phyloP scores from a whole-genome alignment of 1,139 yeast species.

The Kazachstania sp. region DNA sequence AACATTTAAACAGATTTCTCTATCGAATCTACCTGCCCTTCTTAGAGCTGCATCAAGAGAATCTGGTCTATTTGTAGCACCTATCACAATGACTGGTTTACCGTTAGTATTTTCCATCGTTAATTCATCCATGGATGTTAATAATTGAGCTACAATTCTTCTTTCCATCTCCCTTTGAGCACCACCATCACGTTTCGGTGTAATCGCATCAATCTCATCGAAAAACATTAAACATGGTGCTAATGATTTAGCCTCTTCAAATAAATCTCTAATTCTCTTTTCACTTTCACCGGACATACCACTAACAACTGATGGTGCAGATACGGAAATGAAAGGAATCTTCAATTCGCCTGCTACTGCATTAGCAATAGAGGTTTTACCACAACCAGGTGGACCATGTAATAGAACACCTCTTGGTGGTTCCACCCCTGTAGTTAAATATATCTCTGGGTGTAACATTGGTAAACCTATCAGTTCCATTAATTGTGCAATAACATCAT shows the following conservation, averaged over 20 bases:
- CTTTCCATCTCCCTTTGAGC: constrained; percentile 98
- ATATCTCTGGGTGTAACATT: constrained; percentile 86
- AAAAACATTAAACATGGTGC: constrained; percentile 92
- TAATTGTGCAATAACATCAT: constrained; percentile 68
- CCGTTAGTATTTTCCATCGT: constrained; percentile 83
- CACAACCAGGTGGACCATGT: constrained; percentile 99
- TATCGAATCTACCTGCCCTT: constrained; percentile 93
- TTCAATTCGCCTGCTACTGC: constrained; percentile 92
- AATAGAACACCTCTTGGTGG: constrained; percentile 94
- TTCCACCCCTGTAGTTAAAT: constrained; percentile 78
- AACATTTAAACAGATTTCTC: constrained; percentile 87
- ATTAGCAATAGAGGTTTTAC: constrained; percentile 92
- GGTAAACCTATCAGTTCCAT: constrained; percentile 91
- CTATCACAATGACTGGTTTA: constrained; percentile 88
- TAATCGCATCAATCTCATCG: constrained; percentile 96
- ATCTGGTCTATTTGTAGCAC: constrained; percentile 97
- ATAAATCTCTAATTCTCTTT: constrained; percentile 82
- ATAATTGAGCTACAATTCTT: constrained; percentile 87
- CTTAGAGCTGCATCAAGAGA: constrained; percentile 91
- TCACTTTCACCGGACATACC: constrained; percentile 99
- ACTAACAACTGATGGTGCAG: constrained; percentile 94
- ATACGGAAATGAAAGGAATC: constrained; percentile 82
- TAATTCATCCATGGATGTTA: constrained; percentile 90
- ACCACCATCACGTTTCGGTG: constrained; percentile 90
- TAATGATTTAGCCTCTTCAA: constrained; percentile 80